Conservation (phyloP, 2,329 filamentous ascomycete genomes). For the Ceratocystis cacaofunesta region DNA sequence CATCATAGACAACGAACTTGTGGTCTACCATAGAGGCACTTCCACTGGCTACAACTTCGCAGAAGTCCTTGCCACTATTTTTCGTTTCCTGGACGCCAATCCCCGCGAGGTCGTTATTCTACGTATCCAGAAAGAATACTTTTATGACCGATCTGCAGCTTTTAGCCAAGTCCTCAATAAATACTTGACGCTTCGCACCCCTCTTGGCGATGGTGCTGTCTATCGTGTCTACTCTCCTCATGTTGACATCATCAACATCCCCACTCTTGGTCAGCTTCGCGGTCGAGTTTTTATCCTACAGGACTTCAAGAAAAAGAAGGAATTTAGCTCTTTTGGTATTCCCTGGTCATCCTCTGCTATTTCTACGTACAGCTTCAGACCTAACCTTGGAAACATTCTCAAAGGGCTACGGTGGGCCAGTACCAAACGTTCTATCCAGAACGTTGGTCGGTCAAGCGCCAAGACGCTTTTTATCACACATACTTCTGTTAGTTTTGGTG, state of each 20-base stretch:
- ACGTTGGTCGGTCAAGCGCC: too few relatives aligned
- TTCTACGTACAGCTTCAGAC: slow-evolving; percentile 26
- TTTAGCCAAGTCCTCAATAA: slow-evolving; percentile 31
- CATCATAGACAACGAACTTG: too few relatives aligned
- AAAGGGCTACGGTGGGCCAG: slow-evolving; percentile 18
- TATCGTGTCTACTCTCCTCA: slow-evolving; percentile 24
- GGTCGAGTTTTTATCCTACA: slow-evolving; percentile 34
- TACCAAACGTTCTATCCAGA: too few relatives aligned
- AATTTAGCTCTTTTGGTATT: slow-evolving; percentile 26
- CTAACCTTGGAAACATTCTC: slow-evolving; percentile 30
- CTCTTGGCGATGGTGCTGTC: slow-evolving; percentile 24
- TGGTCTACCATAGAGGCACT: too few relatives aligned
- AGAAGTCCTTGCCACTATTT: too few relatives aligned
- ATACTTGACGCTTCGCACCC: slow-evolving; percentile 25
- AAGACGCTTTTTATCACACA: slow-evolving; percentile 22
- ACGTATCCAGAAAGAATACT: too few relatives aligned
- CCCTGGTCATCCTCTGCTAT: slow-evolving; percentile 7
- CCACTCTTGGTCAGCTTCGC: slow-evolving; percentile 31
- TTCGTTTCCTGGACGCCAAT: too few relatives aligned
- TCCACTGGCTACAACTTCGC: too few relatives aligned
- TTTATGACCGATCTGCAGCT: slow-evolving; percentile 18
- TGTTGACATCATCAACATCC: slow-evolving; percentile 20
- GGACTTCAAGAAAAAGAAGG: slow-evolving; percentile 23
- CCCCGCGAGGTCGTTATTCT: too few relatives aligned
- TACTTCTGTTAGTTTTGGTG: not conserved